Percentiles rank a stretch among this genome's conserved stretches.
phyloP scores from a whole-genome alignment of 1,284 basidiomycete genomes.

The Fomitopsis betulina region DNA sequence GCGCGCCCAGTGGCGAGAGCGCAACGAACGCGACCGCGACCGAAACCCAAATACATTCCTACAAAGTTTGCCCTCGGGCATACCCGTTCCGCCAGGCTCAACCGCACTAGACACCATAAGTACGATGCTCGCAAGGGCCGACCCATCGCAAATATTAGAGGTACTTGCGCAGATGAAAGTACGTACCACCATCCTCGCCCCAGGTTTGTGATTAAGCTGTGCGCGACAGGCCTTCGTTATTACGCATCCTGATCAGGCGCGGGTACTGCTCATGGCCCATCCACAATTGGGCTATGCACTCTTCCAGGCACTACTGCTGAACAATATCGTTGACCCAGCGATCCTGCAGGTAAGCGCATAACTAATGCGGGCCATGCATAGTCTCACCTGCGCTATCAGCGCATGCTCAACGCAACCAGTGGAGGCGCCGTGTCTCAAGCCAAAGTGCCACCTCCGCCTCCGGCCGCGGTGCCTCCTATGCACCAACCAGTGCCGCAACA shows the following conservation, averaged over 20 bases:
- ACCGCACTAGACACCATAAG: constrained; percentile 84
- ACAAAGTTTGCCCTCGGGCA: constrained; percentile 71
- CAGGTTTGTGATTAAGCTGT: constrained; percentile 5
- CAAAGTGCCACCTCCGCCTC: neutral
- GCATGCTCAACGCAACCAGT: constrained; percentile 53
- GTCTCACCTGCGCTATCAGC: constrained; percentile 29
- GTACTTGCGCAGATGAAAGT: constrained; percentile 99
- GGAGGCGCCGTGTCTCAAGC: neutral
- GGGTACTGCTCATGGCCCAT: constrained; percentile 73
- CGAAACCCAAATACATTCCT: constrained; percentile 51
- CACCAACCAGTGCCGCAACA: constrained; percentile 21
- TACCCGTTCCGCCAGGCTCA: constrained; percentile 70
- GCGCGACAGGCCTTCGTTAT: constrained; percentile 75
- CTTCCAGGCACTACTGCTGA: constrained; percentile 92
- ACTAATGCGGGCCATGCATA: neutral
- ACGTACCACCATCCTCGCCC: constrained; percentile 17
- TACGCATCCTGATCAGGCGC: constrained; percentile 88
- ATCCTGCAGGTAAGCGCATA: constrained; percentile 60
- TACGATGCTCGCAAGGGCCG: constrained; percentile 81
- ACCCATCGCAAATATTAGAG: constrained; percentile 85
- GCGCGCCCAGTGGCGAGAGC: constrained; percentile 51
- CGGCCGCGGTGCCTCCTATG: constrained; percentile 9
- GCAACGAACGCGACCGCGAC: constrained; percentile 27
- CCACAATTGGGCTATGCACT: constrained; percentile 96
- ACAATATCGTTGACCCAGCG: constrained; percentile 90